Evolutionary conservation across 2,329 filamentous ascomycete genomes (phyloP), one percentile per base, ranked within the genome.

Genomic region (Aspergillus sp.): DNA sequence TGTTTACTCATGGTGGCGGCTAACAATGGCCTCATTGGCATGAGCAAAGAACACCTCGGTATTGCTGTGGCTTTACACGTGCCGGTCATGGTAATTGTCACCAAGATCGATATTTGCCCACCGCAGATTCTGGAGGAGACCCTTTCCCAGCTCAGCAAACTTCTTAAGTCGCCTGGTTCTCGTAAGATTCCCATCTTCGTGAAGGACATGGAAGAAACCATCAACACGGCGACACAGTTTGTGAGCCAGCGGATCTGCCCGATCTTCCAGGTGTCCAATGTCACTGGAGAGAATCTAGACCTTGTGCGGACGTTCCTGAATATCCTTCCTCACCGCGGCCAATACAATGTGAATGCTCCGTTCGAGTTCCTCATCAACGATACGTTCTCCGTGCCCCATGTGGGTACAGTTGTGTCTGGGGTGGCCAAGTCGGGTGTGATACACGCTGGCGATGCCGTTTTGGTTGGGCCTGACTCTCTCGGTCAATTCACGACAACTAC

Each of bases 291-390:
- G 76, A 92, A 91, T 62, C 84, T 99, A 49, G 91, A 97, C 64
- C 84, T 97, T 4, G 92, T 99, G 5, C 89, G 94, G 57, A 91
- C 89, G 0, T 99, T 99, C 75, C 80, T 99, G 57, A 98, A 98
- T 70, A 96, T 98, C 62, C 83, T 99, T 3, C 95, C 95, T 1
- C 93, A 96, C 68, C 91, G 97, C 68, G 94, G 94, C 53, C 90
- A 94, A 62, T 98, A 98, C 75, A 91, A 98, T 73, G 83, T 88
- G 17, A 88, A 91, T 50, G 92, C 91, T 0, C 89, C 93, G 0
- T 96, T 98, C 66, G 95, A 98, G 73, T 97, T 98, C 68, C 89
- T 96, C 62, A 86, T 99, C 65, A 99, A 98, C 72, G 95, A 99
- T 74, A 98, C 92, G 0, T 99, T 98, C 82, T 97, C 93, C 0